Evolutionary conservation across 2,329 filamentous ascomycete species (phyloP).

Genomic region (Ustilaginoidea virens): DNA sequence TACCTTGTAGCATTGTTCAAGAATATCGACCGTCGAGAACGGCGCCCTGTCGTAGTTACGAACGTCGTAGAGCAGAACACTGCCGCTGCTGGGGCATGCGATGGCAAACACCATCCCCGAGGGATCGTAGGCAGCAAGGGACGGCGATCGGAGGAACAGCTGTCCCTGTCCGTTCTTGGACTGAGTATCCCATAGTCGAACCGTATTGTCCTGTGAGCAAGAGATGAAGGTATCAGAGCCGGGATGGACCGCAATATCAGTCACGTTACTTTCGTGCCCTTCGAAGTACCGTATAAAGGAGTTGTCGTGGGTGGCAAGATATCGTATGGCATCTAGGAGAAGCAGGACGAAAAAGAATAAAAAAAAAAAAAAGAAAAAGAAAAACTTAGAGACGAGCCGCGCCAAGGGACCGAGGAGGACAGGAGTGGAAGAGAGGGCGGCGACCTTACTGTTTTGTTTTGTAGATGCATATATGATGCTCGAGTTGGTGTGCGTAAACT

Average conservation of each 20-base stretch:
- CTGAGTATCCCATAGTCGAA: conserved; percentile 77
- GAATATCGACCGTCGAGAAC: conserved; percentile 72
- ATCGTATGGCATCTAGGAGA: conserved; percentile 69
- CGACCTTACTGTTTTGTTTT: conserved; percentile 62
- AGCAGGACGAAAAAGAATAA: too few species aligned
- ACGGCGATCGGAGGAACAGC: conserved; percentile 65
- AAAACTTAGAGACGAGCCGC: too few species aligned
- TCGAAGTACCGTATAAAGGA: conserved; percentile 93
- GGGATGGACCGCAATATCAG: conserved; percentile 69
- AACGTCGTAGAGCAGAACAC: conserved; percentile 78
- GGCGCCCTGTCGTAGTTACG: conserved; percentile 88
- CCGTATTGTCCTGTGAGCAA: conserved; percentile 78
- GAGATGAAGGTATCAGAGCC: conserved; percentile 85
- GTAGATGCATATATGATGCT: conserved; percentile 94
- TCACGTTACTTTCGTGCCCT: conserved; percentile 75
- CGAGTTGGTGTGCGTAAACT: conserved; percentile 82
- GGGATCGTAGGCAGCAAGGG: conserved; percentile 79
- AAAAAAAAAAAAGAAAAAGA: too few species aligned
- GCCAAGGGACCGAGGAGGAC: too few species aligned
- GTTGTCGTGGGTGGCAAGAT: conserved; percentile 86
- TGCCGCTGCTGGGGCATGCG: conserved; percentile 64
- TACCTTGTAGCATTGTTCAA: conserved; percentile 33
- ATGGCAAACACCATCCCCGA: conserved; percentile 86
- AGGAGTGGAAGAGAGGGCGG: background rate
- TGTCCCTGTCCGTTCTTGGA: conserved; percentile 69